A percentile compares a stretch with the other conserved stretches of the same genome.
phyloP scores from a whole-genome alignment of 495 filamentous ascomycete genomes.

The Lasiosphaeria hispida region DNA sequence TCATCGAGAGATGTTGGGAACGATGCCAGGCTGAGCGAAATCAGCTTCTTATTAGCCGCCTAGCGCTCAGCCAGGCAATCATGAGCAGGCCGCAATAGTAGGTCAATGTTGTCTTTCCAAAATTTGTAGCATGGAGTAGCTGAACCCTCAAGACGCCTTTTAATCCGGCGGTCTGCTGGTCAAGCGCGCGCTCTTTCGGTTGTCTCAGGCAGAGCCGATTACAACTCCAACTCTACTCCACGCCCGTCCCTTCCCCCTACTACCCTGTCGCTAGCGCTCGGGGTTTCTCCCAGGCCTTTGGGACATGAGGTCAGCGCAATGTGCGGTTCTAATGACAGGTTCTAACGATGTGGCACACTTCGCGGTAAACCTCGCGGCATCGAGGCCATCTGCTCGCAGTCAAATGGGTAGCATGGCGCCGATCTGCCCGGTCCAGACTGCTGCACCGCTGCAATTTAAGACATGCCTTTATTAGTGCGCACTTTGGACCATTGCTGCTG shows the following conservation, averaged over 20 bases:
- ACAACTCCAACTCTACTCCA: conserved; percentile 38
- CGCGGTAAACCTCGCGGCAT: too few species aligned
- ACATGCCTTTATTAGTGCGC: not conserved
- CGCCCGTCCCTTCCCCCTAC: conserved; percentile 37
- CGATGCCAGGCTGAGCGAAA: not conserved
- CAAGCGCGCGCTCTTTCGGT: conserved; percentile 50
- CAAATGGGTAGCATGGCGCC: not conserved
- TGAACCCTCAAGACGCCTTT: too few species aligned
- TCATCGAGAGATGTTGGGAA: not conserved
- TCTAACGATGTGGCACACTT: too few species aligned
- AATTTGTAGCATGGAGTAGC: too few species aligned
- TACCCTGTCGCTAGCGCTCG: too few species aligned
- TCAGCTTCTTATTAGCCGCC: conserved; percentile 7
- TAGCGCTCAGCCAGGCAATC: not conserved
- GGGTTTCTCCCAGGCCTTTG: too few species aligned
- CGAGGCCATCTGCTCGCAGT: not conserved
- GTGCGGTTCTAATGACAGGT: too few species aligned
- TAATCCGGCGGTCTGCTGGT: too few species aligned
- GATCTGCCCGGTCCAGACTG: not conserved
- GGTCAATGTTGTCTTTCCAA: too few species aligned
- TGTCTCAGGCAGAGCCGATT: conserved; percentile 52
- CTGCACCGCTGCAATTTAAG: not conserved
- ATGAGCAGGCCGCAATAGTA: too few species aligned
- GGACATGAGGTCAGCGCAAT: too few species aligned
- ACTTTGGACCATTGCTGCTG: not conserved